Percentiles rank a stretch among this genome's conserved stretches.
These are phyloP conservation scores for Lentinus polychrous DNA, from an alignment of 1,284 basidiomycete species.

Conservation along the genomic window DNA sequence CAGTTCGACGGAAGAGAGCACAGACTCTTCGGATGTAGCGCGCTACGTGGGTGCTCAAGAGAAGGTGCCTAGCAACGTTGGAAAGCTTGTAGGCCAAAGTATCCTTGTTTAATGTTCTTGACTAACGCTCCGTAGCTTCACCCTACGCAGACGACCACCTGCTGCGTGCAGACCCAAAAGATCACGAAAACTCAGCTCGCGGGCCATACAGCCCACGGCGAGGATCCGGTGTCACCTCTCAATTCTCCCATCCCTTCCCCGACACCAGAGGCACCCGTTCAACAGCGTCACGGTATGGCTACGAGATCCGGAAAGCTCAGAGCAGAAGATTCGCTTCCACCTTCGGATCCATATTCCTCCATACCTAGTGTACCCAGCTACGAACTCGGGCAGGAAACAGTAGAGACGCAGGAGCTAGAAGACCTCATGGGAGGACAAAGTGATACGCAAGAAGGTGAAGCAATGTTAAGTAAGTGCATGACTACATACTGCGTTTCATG, in stretches of 20 bases:
- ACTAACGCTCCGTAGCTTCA: neutral
- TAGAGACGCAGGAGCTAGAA: constrained; percentile 38
- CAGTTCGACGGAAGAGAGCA: neutral
- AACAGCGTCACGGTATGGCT: neutral
- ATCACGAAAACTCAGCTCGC: constrained; percentile 4
- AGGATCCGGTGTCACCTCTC: constrained; percentile 8
- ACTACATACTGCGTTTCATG: neutral
- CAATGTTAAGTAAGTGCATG: constrained; percentile 37
- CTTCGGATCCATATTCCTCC: constrained; percentile 27
- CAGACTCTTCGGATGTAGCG: constrained; percentile 24
- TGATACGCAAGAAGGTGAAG: constrained; percentile 24
- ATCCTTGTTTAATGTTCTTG: neutral
- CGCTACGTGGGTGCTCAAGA: constrained; percentile 48
- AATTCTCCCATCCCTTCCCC: constrained; percentile 10
- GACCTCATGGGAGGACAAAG: constrained; percentile 26
- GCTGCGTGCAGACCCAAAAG: constrained; percentile 18
- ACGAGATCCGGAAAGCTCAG: neutral
- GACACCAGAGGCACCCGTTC: constrained; percentile 7
- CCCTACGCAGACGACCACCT: neutral
- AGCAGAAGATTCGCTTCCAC: constrained; percentile 23
- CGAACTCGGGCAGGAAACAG: constrained; percentile 9
- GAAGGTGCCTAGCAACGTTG: constrained; percentile 45
- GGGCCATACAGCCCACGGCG: neutral
- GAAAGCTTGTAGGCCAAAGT: constrained; percentile 44
- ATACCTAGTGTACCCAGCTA: constrained; percentile 8